Base-by-base conservation (phyloP, 1,284 basidiomycete species). In the Heterobasidion occidentale region DNA sequence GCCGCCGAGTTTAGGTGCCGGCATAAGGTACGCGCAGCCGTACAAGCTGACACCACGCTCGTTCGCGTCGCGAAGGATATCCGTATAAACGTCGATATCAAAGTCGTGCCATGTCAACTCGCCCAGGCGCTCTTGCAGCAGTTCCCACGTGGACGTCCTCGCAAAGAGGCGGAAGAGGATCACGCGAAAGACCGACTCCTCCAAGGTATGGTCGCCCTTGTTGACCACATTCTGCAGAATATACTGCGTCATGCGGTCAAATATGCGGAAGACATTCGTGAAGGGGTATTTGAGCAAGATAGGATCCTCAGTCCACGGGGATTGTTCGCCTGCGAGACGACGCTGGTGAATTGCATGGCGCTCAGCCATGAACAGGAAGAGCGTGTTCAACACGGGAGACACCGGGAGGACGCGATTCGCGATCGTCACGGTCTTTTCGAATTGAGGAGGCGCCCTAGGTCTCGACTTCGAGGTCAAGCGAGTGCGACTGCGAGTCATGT, bases 91-190 rank as follows among this genome's bases (percentile, higher is more conserved):
- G 12, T 62, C 55, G 19, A 72, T 61, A 53, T 71, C 62, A 56
- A 75, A 77, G 19, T 60, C 62, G 14, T 59, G 58, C 67, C 72
- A 71, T 3, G 70, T 73, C 3, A 72, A 59, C 9, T 65, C 58
- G 12, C 73, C 72, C 7, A 76, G 61, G 7, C 65, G 61, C 27
- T 61, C 56, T 52, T 64, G 61, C 36, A 77, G 68, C 27, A 68
- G 62, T 59, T 75, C 71, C 69, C 73, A 77, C 12, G 76, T 77
- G 57, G 68, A 70, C 38, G 71, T 70, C 27, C 69, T 67, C 56
- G 72, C 73, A 65, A 77, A 77, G 7, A 68, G 65, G 35, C 74
- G 70, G 60, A 74, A 77, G 46, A 77, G 66, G 46, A 76, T 67
- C 47, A 76, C 67, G 20, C 76, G 69, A 60, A 77, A 77, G 60